Percentiles rank a stretch among this genome's conserved stretches.
Conservation (phyloP, 2,329 filamentous ascomycete genomes). For the Aspergillus ibericus region DNA sequence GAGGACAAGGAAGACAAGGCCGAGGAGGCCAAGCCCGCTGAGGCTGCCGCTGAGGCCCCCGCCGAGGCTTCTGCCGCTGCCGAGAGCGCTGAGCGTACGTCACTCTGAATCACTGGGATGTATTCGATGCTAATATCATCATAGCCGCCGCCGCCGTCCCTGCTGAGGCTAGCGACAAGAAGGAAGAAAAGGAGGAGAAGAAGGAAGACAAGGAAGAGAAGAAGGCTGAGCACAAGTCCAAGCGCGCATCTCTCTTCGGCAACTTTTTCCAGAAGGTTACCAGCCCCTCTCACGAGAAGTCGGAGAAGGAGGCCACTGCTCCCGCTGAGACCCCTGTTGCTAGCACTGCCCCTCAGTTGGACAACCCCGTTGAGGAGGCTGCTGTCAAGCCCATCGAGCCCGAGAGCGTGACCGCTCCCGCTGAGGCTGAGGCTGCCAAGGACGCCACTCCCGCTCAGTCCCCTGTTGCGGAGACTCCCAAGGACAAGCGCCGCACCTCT, state of each 20-base stretch:
- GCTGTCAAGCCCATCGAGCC: conserved; percentile 41
- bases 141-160: conserved; percentile 30
- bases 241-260: conserved; percentile 83
- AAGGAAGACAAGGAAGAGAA: conserved; percentile 30
- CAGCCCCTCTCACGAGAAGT: conserved; percentile 48
- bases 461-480: conserved; percentile 35
- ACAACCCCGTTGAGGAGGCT: conserved; percentile 44
- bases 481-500: conserved; percentile 54
- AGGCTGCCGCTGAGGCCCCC: conserved; percentile 6
- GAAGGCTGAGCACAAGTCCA: conserved; percentile 56
- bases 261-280: conserved; percentile 71
- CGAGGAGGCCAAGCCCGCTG: conserved; percentile 39
- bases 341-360: conserved; percentile 51
- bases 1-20: conserved; percentile 44
- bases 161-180: conserved; percentile 12
- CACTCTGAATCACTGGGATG: background rate
- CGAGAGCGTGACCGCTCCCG: conserved; percentile 47
- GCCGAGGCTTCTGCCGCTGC: conserved; percentile 33
- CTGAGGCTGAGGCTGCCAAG: conserved; percentile 39
- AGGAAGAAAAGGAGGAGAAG: conserved; percentile 27
- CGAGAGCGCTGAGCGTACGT: conserved; percentile 32
- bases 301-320: conserved; percentile 51
- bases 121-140: background rate
- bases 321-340: conserved; percentile 49
- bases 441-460: conserved; percentile 31